Evolutionary conservation across 2,329 filamentous ascomycete species (phyloP).

Genomic region (Dactylonectria macrodidyma): DNA sequence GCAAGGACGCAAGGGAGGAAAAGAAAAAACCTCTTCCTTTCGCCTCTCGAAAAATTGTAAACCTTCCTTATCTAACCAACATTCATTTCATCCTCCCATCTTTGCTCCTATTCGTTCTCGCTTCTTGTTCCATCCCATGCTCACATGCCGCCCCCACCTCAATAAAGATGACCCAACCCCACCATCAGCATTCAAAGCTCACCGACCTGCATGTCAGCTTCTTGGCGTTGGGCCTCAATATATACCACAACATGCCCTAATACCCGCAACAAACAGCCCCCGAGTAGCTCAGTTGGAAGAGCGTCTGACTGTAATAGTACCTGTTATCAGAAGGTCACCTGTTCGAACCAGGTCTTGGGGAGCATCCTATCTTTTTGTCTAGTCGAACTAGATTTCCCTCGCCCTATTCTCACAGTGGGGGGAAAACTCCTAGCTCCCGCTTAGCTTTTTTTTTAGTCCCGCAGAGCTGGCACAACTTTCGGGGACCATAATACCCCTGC

Average conservation of each 20-base stretch:
- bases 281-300: conserved; percentile 42
- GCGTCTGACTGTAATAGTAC: conserved; percentile 38
- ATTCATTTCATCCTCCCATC: background rate
- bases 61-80: background rate
- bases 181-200: background rate
- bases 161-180: too few species aligned
- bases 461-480: background rate
- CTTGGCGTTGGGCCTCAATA: background rate
- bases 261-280: conserved; percentile 28
- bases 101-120: background rate
- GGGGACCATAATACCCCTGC: background rate
- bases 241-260: background rate
- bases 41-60: background rate
- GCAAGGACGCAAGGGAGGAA: background rate
- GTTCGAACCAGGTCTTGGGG: conserved; percentile 44
- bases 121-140: background rate
- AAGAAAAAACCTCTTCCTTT: background rate
- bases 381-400: too few species aligned
- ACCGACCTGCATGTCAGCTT: background rate
- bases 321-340: conserved; percentile 41
- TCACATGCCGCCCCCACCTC: too few species aligned
- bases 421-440: too few species aligned
- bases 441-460: background rate
- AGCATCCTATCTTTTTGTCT: conserved; percentile 23
- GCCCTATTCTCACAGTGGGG: background rate